Base-by-base conservation (phyloP, 192 early-diverging fungal genomes). In the Physocladia obscura region DNA sequence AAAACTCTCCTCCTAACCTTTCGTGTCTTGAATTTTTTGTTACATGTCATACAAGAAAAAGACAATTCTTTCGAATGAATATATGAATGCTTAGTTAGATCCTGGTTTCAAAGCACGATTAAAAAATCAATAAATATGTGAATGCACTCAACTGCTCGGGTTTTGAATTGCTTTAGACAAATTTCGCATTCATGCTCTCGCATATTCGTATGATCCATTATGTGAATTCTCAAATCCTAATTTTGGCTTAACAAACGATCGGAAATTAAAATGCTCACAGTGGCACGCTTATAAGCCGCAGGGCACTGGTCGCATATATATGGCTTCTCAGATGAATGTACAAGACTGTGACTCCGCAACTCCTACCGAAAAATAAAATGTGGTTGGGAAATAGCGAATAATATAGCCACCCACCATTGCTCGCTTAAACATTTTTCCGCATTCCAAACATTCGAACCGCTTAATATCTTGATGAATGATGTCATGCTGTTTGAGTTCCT, bases 401-500 rank as follows among this genome's bases (percentile, higher is more conserved):
- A 11, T 40, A 44, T 40, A 38, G 17, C 59, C n/a, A 19, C n/a
- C n/a, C n/a, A 68, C 65, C 65, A 68, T 68, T 19, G 65, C 35
- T 4, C 65, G 27, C 31, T 68, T 68, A 29, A 68, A 68, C 26
- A 49, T 57, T 29, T 68, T 68, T 40, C 65, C 65, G 29, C 65
- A 68, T 22, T 47, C 36, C 3, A 68, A 37, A 38, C 65, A 68
- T 39, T 68, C 65, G 38, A 57, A 68, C 19, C 49, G 65, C 51
- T 68, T 68, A 8, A 30, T 49, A 26, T 54, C 24, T 40, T 54
- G 50, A 31, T 68, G 65, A 11, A 34, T 68, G 24, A 68, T 57
- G 50, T 56, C 52, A 35, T 68, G 65, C 44, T 68, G 65, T 44
- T 68, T 68, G 51, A 68, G 65, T 44, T 68, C 65, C 65, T 68